Percentiles rank a stretch among this genome's conserved stretches.
Conservation (phyloP, 306 rosid species). For the Lathyrus tuberosus region DNA sequence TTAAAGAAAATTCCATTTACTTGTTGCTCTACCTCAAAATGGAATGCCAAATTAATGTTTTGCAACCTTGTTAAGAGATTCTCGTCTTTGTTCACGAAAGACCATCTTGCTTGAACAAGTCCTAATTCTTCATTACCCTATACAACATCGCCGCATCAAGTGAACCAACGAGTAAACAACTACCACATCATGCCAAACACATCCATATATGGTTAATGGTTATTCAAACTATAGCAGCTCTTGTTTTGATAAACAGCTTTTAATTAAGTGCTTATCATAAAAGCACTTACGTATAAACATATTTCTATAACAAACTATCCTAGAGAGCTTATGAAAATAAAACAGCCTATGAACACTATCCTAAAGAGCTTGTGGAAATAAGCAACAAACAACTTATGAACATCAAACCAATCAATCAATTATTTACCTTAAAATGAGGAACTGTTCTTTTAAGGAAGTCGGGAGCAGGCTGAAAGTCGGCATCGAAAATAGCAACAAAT, state of each 20-base stretch:
- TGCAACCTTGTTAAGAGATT: constrained; percentile 84
- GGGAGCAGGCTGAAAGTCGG: constrained; percentile 86
- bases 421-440: constrained; percentile 81
- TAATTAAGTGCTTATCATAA: not conserved
- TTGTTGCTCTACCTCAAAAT: constrained; percentile 95
- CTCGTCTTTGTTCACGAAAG: constrained; percentile 92
- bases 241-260: not conserved
- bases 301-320: not conserved
- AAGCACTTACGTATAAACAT: not conserved
- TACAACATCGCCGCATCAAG: not conserved
- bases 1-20: constrained; percentile 77
- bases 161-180: no score
- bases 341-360: not conserved
- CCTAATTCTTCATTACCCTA: constrained; percentile 79
- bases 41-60: constrained; percentile 84
- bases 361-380: no score
- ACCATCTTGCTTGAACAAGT: constrained; percentile 96
- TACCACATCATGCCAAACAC: not conserved
- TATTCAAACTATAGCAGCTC: not conserved
- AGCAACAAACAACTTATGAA: not conserved
- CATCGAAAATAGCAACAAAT: constrained; percentile 83
- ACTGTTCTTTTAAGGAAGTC: constrained; percentile 83
- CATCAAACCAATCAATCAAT: constrained; percentile 10
- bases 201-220: constrained; percentile 7
- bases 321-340: not conserved